Evolutionary conservation across 768 basidiomycete genomes (phyloP).

Genomic region (Suillus alpinus): DNA sequence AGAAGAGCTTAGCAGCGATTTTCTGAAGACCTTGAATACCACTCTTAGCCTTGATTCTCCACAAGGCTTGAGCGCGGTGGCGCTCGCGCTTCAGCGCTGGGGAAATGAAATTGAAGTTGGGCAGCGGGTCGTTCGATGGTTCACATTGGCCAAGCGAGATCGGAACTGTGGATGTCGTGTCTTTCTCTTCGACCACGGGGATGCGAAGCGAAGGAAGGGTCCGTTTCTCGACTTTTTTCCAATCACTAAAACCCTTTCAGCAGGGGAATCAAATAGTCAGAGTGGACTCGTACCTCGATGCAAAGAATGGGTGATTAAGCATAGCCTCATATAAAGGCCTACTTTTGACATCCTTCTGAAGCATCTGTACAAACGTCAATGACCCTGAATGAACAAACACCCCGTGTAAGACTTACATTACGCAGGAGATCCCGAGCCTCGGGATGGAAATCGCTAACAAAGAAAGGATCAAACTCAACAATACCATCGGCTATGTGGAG

Average conservation of each 20-base stretch:
- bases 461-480: background rate
- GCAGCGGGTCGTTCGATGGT: conserved; percentile 7
- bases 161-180: background rate
- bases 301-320: conserved; percentile 9
- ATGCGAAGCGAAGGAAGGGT: background rate
- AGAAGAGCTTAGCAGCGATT: background rate
- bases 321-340: conserved; percentile 9
- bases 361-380: conserved; percentile 8
- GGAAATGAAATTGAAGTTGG: conserved; percentile 4
- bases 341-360: conserved; percentile 2
- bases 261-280: background rate
- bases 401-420: background rate
- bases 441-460: background rate
- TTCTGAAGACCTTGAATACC: background rate
- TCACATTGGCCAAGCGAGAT: background rate
- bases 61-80: background rate
- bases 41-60: background rate
- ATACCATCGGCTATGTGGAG: background rate
- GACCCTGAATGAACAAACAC: background rate
- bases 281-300: conserved; percentile 2
- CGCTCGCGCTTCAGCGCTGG: conserved; percentile 1
- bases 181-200: background rate
- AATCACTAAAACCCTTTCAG: conserved; percentile 1
- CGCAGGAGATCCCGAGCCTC: conserved; percentile 4
- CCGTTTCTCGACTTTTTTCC: conserved; percentile 5